Percentiles rank a stretch among this genome's conserved stretches.
Evolutionary conservation across 2,329 filamentous ascomycete species (phyloP).

Genomic region (Diplodia intermedia): DNA sequence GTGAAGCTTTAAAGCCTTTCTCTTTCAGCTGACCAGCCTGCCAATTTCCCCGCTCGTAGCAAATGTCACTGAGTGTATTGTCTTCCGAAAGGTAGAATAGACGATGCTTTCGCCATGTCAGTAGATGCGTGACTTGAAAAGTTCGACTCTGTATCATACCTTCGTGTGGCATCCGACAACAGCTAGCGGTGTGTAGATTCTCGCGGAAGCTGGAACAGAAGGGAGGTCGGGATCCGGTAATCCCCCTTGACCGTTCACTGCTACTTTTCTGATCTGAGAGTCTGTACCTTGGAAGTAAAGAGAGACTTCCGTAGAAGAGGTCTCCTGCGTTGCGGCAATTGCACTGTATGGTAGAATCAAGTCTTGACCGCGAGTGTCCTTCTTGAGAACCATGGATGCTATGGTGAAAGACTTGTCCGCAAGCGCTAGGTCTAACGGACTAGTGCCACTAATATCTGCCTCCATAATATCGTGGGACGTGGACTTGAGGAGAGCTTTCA

Average conservation of each 20-base stretch:
- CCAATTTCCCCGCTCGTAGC: neutral
- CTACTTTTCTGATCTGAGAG: neutral
- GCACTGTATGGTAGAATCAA: neutral
- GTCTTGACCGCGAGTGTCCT: no score
- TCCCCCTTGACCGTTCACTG: neutral
- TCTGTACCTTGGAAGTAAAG: neutral
- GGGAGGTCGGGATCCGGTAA: no score
- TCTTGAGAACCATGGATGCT: no score
- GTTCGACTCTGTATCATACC: neutral
- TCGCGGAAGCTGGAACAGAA: neutral
- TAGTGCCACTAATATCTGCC: no score
- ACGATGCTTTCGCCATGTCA: neutral
- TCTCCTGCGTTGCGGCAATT: neutral
- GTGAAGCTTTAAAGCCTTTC: no score
- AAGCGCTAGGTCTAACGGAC: no score
- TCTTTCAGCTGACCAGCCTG: neutral
- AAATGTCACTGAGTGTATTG: neutral
- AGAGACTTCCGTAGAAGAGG: no score
- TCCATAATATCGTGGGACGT: no score
- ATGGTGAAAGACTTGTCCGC: no score
- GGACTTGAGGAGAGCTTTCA: no score
- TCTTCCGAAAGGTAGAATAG: neutral
- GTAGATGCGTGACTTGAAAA: neutral
- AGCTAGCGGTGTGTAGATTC: neutral
- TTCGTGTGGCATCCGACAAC: neutral